phyloP scores from a whole-genome alignment of 257 asterid genomes.

The Misopates orontium region DNA sequence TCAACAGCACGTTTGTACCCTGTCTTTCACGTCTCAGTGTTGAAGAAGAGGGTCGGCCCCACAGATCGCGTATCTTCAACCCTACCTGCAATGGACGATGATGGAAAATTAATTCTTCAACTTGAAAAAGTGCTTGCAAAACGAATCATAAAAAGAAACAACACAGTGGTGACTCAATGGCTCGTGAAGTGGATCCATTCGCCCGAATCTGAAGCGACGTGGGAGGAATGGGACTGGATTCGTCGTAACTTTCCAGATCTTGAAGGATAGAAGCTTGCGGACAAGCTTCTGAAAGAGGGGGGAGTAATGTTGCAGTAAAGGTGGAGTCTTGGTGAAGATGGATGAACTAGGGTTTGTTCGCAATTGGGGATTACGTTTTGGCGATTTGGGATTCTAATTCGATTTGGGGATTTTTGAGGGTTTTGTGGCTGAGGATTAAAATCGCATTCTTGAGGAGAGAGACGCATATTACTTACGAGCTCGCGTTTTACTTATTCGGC shows the following conservation, averaged over 20 bases:
- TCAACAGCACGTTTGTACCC: not conserved
- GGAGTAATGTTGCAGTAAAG: not conserved
- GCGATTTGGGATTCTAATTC: too few species aligned
- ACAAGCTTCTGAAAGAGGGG: not conserved
- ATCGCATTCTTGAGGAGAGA: too few species aligned
- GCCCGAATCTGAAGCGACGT: not conserved
- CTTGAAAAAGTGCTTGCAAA: not conserved
- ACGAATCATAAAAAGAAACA: not conserved
- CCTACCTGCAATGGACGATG: not conserved
- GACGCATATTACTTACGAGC: too few species aligned
- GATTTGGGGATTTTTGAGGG: too few species aligned
- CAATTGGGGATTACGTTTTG: too few species aligned
- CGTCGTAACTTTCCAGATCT: not conserved
- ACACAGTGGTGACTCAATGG: not conserved
- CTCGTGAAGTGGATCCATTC: not conserved
- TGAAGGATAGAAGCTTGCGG: not conserved
- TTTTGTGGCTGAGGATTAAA: too few species aligned
- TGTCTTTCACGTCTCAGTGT: not conserved
- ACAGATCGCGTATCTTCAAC: too few species aligned
- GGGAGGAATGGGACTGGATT: not conserved
- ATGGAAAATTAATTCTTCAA: not conserved
- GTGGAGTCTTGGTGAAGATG: too few species aligned
- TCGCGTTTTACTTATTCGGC: too few species aligned
- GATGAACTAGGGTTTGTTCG: too few species aligned
- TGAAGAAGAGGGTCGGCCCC: not conserved